Percentiles rank a stretch among this genome's conserved stretches.
Evolutionary conservation across 2,329 filamentous ascomycete genomes (phyloP).

Genomic region (Claviceps digitariae): DNA sequence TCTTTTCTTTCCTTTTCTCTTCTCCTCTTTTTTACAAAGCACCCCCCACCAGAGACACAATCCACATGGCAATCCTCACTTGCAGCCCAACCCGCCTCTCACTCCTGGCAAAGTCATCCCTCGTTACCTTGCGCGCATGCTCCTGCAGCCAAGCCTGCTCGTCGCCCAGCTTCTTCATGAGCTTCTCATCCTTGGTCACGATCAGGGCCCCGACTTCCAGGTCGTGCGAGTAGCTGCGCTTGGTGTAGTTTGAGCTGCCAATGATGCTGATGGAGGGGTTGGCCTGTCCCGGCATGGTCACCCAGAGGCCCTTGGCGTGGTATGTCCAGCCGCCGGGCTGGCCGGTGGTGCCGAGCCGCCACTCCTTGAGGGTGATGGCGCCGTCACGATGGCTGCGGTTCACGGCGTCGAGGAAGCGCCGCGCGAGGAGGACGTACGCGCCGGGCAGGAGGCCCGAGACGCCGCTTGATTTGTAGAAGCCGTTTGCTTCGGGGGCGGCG

Average conservation of each 20-base stretch:
- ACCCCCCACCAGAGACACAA: constrained; percentile 73
- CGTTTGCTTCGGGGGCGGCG: constrained; percentile 85
- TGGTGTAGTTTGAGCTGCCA: constrained; percentile 92
- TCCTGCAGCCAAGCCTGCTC: constrained; percentile 74
- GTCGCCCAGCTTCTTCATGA: constrained; percentile 60
- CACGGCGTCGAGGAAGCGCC: constrained; percentile 58
- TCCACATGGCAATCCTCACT: constrained; percentile 86
- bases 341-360: constrained; percentile 70
- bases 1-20: no score
- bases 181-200: constrained; percentile 58
- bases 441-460: constrained; percentile 82
- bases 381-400: constrained; percentile 32
- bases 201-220: constrained; percentile 81
- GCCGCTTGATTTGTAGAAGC: constrained; percentile 80
- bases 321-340: constrained; percentile 88
- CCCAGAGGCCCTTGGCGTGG: constrained; percentile 92
- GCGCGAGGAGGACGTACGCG: constrained; percentile 80
- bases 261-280: constrained; percentile 69
- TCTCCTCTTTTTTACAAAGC: constrained; percentile 45
- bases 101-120: constrained; percentile 65
- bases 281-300: constrained; percentile 54
- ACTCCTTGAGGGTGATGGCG: constrained; percentile 68
- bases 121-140: constrained; percentile 52
- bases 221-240: constrained; percentile 82
- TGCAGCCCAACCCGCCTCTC: constrained; percentile 77